Conservation (phyloP, 2,329 filamentous ascomycete genomes). For the Acephala macrosclerotiorum region DNA sequence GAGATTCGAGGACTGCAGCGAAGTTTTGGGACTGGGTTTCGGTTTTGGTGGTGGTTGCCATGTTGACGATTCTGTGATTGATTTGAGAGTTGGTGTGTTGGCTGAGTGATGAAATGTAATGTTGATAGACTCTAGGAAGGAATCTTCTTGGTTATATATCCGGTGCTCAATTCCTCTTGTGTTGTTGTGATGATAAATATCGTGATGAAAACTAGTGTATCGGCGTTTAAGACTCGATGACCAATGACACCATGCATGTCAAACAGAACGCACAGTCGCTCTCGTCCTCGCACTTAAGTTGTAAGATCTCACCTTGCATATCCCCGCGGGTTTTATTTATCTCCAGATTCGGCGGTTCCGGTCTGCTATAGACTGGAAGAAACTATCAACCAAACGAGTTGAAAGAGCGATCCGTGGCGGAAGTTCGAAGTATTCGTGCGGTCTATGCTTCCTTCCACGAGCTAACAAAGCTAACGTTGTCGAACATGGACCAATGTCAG, state of each 20-base stretch:
- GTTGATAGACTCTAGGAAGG: too few relatives aligned
- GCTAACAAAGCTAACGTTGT: background rate
- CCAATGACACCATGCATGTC: background rate
- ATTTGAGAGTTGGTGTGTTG: background rate
- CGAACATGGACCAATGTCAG: background rate
- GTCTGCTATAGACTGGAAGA: too few relatives aligned
- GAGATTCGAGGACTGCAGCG: conserved; percentile 35
- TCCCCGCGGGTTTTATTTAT: background rate
- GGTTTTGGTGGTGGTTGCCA: conserved; percentile 11
- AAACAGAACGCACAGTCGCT: too few relatives aligned
- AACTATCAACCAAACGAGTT: too few relatives aligned
- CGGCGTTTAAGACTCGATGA: background rate
- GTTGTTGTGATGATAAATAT: background rate
- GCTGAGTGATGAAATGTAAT: background rate
- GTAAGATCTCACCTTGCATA: background rate
- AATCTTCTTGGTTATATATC: too few relatives aligned
- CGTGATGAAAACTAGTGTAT: background rate
- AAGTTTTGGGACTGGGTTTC: conserved; percentile 23
- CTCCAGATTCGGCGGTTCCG: too few relatives aligned
- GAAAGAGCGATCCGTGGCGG: too few relatives aligned
- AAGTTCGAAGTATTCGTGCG: background rate
- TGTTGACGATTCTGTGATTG: background rate
- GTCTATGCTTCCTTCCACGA: background rate
- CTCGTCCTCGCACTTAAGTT: background rate
- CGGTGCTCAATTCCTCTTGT: too few relatives aligned